A percentile compares a stretch with the other conserved stretches of the same genome.
These are phyloP conservation scores for Trichoderma aggressivum DNA, from an alignment of 2,329 filamentous ascomycete genomes.

Conservation along the genomic window DNA sequence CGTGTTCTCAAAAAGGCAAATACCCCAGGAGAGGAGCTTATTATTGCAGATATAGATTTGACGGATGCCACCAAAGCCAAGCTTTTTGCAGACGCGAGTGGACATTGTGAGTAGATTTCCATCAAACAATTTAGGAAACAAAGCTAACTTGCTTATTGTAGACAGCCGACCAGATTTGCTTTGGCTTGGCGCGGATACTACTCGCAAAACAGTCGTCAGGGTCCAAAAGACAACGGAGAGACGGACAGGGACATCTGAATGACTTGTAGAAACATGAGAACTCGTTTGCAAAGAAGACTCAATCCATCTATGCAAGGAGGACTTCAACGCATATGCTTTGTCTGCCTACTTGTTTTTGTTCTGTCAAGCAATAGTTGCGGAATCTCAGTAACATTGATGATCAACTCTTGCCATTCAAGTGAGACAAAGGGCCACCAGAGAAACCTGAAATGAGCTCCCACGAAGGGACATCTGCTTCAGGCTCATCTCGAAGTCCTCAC, in stretches of 20 bases:
- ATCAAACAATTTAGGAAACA: not conserved
- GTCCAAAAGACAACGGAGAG: not conserved
- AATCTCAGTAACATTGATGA: no score
- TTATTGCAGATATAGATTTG: not conserved
- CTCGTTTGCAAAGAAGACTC: not conserved
- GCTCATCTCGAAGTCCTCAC: no score
- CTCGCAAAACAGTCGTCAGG: not conserved
- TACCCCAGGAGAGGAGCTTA: not conserved
- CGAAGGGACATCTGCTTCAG: no score
- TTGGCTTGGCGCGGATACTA: not conserved
- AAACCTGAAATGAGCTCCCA: no score
- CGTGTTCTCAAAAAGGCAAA: not conserved
- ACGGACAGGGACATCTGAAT: not conserved
- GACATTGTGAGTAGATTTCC: not conserved
- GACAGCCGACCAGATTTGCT: not conserved
- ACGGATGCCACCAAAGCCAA: not conserved
- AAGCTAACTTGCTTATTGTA: not conserved
- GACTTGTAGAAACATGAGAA: not conserved
- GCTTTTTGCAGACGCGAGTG: not conserved
- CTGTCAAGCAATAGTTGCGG: no score
- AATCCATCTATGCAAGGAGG: not conserved
- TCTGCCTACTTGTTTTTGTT: not conserved
- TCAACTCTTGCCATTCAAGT: no score
- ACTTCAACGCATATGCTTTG: accelerated
- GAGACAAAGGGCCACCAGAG: no score